Evolutionary conservation across 108 stramenopile genomes (phyloP).

Genomic region (Mediolabrus comicus): DNA sequence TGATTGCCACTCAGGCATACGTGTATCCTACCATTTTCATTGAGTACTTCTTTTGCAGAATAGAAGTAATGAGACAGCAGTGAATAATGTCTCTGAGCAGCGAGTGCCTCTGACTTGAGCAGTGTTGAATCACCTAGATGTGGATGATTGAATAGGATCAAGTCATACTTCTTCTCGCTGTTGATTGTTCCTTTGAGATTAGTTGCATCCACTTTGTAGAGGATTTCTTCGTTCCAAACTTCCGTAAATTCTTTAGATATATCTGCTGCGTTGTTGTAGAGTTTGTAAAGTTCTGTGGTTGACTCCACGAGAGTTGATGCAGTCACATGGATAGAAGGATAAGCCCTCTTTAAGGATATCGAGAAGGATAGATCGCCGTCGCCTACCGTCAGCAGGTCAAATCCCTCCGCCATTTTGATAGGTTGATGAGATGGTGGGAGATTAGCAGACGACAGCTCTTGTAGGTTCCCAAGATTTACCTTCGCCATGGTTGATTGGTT

Average conservation of each 20-base stretch:
- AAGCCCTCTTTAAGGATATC: slow-evolving; percentile 58
- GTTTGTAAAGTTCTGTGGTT: slow-evolving; percentile 16
- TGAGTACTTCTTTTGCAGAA: slow-evolving; percentile 46
- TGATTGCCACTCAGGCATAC: slow-evolving; percentile 65
- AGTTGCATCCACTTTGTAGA: slow-evolving; percentile 65
- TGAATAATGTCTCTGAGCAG: slow-evolving; percentile 47
- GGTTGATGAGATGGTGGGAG: not conserved
- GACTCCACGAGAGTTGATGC: slow-evolving; percentile 56
- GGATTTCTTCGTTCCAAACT: slow-evolving; percentile 26
- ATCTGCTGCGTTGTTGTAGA: slow-evolving; percentile 44
- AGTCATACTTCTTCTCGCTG: slow-evolving; percentile 42
- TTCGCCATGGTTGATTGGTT: not conserved
- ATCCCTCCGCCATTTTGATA: not conserved
- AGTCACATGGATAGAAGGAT: slow-evolving; percentile 45
- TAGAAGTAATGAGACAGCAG: slow-evolving; percentile 63
- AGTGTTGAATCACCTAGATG: slow-evolving; percentile 58
- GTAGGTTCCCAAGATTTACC: no score
- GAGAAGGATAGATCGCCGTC: slow-evolving; percentile 75
- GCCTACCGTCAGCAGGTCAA: slow-evolving; percentile 62
- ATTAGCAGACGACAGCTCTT: no score
- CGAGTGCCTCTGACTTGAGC: slow-evolving; percentile 20
- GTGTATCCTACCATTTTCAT: slow-evolving; percentile 47
- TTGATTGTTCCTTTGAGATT: slow-evolving; percentile 36
- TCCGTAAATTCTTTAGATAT: slow-evolving; percentile 38
- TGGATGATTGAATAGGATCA: slow-evolving; percentile 73